Percentiles rank a stretch among this genome's conserved stretches.
Conservation (phyloP, 768 basidiomycete genomes). For the Podaxis sp. region DNA sequence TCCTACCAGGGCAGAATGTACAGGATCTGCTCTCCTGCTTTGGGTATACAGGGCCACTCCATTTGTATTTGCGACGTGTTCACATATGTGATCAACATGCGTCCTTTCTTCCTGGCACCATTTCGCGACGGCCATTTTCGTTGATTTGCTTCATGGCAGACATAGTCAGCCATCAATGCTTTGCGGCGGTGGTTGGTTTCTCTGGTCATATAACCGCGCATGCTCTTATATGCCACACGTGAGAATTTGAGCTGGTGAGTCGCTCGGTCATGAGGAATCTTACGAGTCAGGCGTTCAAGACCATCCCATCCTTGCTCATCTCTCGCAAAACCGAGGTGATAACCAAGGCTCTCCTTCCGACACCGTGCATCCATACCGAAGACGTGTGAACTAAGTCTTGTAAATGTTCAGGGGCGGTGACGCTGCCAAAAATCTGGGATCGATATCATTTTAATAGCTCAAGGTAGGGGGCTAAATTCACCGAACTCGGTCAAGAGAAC, state of each 20-base stretch:
- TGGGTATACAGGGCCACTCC: no score
- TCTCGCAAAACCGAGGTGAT: conserved; percentile 56
- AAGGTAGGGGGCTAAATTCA: conserved; percentile 31
- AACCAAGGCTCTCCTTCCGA: conserved; percentile 64
- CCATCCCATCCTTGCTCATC: conserved; percentile 57
- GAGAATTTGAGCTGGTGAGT: not conserved
- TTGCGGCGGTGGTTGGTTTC: no score
- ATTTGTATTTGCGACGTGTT: no score
- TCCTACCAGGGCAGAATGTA: no score
- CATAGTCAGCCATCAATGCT: no score
- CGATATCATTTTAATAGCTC: not conserved
- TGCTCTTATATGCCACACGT: conserved; percentile 46
- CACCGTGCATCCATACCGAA: conserved; percentile 80
- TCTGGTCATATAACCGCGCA: conserved; percentile 48
- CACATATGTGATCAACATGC: no score
- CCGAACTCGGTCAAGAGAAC: conserved; percentile 79
- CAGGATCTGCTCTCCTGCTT: no score
- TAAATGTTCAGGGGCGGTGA: conserved; percentile 39
- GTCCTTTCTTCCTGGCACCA: no score
- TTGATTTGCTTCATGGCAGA: no score
- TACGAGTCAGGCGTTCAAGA: conserved; percentile 72
- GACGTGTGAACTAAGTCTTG: conserved; percentile 64
- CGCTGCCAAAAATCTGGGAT: conserved; percentile 18
- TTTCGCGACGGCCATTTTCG: no score
- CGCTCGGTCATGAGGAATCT: conserved; percentile 25